These are phyloP conservation scores for Lentinula sp. DNA, from an alignment of 768 basidiomycete species.

Conservation along the genomic window DNA sequence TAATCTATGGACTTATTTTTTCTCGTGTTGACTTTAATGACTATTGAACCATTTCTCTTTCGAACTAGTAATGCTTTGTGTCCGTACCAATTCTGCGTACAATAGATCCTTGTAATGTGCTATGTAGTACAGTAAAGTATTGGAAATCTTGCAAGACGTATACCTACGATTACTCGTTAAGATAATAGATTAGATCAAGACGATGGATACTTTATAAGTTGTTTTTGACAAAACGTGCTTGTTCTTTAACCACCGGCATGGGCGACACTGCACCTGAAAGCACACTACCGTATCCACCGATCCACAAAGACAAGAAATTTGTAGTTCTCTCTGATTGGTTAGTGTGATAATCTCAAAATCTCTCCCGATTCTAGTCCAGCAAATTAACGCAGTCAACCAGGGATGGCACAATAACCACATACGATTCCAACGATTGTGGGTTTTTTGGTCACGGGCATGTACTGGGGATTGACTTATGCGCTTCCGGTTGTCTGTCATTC, in stretches of 20 bases:
- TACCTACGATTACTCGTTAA: too few relatives aligned
- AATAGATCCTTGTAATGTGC: neutral
- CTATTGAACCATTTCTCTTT: neutral
- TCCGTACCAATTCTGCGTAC: neutral
- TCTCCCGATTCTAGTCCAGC: neutral
- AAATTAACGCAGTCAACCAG: conserved; percentile 27
- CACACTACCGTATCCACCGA: conserved; percentile 73
- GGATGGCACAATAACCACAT: conserved; percentile 92
- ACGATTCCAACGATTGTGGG: conserved; percentile 90
- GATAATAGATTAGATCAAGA: too few relatives aligned
- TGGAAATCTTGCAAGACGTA: too few relatives aligned
- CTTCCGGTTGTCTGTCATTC: neutral
- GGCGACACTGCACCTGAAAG: conserved; percentile 41
- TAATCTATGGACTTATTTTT: neutral
- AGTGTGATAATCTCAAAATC: neutral
- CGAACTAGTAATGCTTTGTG: neutral
- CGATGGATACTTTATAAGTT: too few relatives aligned
- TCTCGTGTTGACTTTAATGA: neutral
- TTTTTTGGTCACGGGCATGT: neutral
- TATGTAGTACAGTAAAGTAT: neutral
- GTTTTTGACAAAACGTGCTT: neutral
- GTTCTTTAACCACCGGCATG: conserved; percentile 9
- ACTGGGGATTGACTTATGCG: neutral
- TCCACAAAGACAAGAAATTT: conserved; percentile 76
- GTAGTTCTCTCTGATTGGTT: conserved; percentile 90